These are phyloP conservation scores for Penicillium sp. DNA, from an alignment of 2,329 filamentous ascomycete genomes.

Conservation along the genomic window DNA sequence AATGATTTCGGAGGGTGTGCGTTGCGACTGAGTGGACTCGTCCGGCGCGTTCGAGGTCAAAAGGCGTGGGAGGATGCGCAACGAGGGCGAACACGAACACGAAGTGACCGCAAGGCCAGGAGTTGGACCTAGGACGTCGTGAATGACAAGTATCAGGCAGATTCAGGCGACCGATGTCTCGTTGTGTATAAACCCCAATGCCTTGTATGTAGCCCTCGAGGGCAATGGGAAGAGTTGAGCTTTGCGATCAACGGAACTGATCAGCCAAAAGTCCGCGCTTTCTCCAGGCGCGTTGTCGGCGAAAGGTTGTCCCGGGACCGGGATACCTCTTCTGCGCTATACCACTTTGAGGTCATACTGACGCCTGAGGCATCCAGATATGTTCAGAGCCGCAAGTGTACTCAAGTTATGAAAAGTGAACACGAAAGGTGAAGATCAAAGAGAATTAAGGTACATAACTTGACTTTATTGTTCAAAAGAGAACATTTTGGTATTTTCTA, in stretches of 20 bases:
- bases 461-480: too few relatives aligned
- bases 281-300: slow-evolving; percentile 31
- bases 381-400: background rate
- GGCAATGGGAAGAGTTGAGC: slow-evolving; percentile 21
- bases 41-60: slow-evolving; percentile 23
- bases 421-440: background rate
- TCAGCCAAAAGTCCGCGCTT: slow-evolving; percentile 35
- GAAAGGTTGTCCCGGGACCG: slow-evolving; percentile 16
- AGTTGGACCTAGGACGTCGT: background rate
- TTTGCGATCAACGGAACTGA: slow-evolving; percentile 31
- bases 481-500: too few relatives aligned
- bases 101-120: slow-evolving; percentile 4
- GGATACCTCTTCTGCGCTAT: background rate
- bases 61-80: slow-evolving; percentile 17
- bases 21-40: slow-evolving; percentile 6
- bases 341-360: background rate
- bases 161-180: slow-evolving; percentile 14
- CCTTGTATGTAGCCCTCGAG: slow-evolving; percentile 25
- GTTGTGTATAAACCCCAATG: slow-evolving; percentile 23
- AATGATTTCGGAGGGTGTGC: background rate
- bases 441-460: too few relatives aligned
- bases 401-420: background rate
- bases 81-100: slow-evolving; percentile 22
- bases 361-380: slow-evolving; percentile 7
- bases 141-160: background rate